These are phyloP conservation scores for Anacardium occidentale DNA, from an alignment of 345 rosid species.

Conservation along the genomic window DNA sequence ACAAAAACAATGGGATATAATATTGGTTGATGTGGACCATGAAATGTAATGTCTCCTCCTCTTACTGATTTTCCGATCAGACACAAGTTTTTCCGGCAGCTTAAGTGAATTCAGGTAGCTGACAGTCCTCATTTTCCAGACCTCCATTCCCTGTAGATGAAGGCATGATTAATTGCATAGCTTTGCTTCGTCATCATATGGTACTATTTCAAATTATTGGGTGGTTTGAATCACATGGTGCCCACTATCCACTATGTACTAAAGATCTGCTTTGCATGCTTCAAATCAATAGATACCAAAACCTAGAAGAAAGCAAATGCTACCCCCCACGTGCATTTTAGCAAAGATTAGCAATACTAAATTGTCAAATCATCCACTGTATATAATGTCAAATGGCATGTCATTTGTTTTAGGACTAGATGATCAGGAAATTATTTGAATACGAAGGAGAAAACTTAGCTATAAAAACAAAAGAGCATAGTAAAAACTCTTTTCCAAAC, in stretches of 20 bases:
- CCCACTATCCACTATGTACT: conserved; percentile 10
- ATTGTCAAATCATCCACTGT: too few relatives aligned
- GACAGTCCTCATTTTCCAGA: conserved; percentile 72
- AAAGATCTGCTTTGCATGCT: not conserved
- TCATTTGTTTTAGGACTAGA: too few relatives aligned
- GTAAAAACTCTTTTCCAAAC: too few relatives aligned
- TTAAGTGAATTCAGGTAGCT: conserved; percentile 73
- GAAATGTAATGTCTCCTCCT: conserved; percentile 92
- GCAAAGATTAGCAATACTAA: too few relatives aligned
- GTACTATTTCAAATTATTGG: conserved; percentile 4
- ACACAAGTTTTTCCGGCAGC: conserved; percentile 67
- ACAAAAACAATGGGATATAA: conserved; percentile 71
- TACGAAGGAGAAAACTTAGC: too few relatives aligned
- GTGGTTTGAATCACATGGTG: conserved; percentile 6
- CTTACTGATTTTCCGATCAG: conserved; percentile 55
- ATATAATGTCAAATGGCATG: too few relatives aligned
- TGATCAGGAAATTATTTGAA: too few relatives aligned
- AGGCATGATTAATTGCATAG: conserved; percentile 2
- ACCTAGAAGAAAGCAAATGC: not conserved
- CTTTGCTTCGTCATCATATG: not conserved
- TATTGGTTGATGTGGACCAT: conserved; percentile 83
- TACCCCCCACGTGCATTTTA: too few relatives aligned
- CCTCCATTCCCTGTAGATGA: conserved; percentile 61
- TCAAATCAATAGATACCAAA: not conserved
- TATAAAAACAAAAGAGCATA: too few relatives aligned